These are phyloP conservation scores for Bremia lactucae DNA, from an alignment of 352 stramenopile genomes.

Conservation along the genomic window DNA sequence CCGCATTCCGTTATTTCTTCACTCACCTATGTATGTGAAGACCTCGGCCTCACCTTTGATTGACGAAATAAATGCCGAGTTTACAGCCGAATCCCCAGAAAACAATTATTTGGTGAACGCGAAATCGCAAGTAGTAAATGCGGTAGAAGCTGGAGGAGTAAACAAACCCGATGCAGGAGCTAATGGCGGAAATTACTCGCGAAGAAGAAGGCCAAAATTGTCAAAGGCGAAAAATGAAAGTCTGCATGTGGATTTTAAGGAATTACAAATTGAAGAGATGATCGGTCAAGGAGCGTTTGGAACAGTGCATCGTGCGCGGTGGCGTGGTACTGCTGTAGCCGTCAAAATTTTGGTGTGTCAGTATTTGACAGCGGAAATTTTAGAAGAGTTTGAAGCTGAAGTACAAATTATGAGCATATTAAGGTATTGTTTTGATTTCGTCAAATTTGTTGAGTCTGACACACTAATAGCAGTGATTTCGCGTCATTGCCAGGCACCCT, in stretches of 20 bases:
- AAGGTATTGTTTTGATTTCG: constrained; percentile 24
- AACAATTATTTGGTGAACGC: constrained; percentile 5
- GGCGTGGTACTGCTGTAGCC: constrained; percentile 63
- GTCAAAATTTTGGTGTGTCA: constrained; percentile 83
- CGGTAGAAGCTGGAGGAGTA: constrained; percentile 3
- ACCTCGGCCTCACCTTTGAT: constrained; percentile 48
- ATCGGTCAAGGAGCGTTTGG: constrained; percentile 82
- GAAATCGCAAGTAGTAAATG: constrained; percentile 1
- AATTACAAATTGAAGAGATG: constrained; percentile 69
- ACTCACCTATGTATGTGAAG: constrained; percentile 82
- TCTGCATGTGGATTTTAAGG: constrained; percentile 69
- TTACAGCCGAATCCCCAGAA: constrained; percentile 13
- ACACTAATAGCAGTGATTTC: constrained; percentile 1
- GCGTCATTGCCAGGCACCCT: constrained; percentile 40
- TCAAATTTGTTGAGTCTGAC: not conserved
- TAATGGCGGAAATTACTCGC: constrained; percentile 2
- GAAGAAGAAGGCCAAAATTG: constrained; percentile 24
- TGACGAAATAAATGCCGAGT: constrained; percentile 29
- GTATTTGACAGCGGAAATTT: constrained; percentile 70
- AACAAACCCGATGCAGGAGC: constrained; percentile 7
- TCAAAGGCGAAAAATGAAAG: constrained; percentile 61
- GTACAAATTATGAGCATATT: constrained; percentile 87
- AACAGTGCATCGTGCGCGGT: constrained; percentile 64
- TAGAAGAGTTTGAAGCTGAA: constrained; percentile 82
- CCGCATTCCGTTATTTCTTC: constrained; percentile 73